Percentiles rank a stretch among this genome's conserved stretches.
Conservation (phyloP, 1,284 basidiomycete species). For the Xerocomus tenax region DNA sequence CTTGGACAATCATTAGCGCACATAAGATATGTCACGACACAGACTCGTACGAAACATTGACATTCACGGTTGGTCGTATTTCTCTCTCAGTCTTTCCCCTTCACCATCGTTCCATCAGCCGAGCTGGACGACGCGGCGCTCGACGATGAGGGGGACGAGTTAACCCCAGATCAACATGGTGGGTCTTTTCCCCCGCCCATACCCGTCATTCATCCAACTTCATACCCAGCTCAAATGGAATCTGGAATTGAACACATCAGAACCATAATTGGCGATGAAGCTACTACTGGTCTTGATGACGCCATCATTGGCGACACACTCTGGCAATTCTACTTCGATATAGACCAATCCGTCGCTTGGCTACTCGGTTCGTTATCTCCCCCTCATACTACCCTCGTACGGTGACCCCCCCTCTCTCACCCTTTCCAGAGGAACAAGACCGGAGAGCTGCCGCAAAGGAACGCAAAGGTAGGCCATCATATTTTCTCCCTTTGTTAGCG, state of each 20-base stretch:
- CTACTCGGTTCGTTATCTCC: conserved; percentile 49
- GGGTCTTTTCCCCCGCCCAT: conserved; percentile 9
- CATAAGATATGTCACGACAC: conserved; percentile 72
- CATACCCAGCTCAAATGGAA: conserved; percentile 58
- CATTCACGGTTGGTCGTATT: conserved; percentile 55
- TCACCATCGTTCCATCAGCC: conserved; percentile 37
- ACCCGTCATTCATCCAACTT: conserved; percentile 1
- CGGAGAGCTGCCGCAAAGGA: conserved; percentile 49
- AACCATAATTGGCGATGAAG: conserved; percentile 58
- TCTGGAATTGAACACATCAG: conserved; percentile 63
- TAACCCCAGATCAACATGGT: conserved; percentile 68
- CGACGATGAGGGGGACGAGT: conserved; percentile 63
- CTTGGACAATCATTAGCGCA: neutral
- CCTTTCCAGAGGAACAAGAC: conserved; percentile 49
- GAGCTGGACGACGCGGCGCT: conserved; percentile 68
- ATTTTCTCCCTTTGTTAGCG: conserved; percentile 21
- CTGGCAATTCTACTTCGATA: conserved; percentile 87
- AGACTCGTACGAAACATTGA: conserved; percentile 86
- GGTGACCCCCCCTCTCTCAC: neutral
- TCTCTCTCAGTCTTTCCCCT: conserved; percentile 4
- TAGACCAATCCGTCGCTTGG: conserved; percentile 69
- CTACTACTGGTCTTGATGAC: conserved; percentile 62
- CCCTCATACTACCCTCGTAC: neutral
- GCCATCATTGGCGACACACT: conserved; percentile 70
- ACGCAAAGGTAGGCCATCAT: conserved; percentile 70